Conservation (phyloP, 2,329 filamentous ascomycete genomes). For the Ceratocystis papillata region DNA sequence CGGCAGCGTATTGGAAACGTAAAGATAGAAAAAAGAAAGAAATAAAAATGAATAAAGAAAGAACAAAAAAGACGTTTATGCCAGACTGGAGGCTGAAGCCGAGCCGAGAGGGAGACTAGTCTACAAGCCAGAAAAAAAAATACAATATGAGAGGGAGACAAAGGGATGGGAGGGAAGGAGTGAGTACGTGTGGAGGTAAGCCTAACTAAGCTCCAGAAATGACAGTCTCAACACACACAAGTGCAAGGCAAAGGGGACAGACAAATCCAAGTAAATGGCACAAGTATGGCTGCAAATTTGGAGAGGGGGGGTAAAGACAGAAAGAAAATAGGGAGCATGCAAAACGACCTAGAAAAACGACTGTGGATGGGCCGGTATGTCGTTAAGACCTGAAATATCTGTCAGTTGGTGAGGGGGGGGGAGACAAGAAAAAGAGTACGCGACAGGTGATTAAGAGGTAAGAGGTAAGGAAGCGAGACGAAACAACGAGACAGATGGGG, state of each 20-base stretch:
- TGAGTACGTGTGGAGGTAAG: not conserved
- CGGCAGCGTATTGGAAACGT: too few species aligned
- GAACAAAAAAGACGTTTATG: not conserved
- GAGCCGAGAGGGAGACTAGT: not conserved
- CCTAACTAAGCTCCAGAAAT: not conserved
- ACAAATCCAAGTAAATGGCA: not conserved
- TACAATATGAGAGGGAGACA: not conserved
- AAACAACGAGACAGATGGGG: constrained; percentile 1
- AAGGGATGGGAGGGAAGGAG: not conserved
- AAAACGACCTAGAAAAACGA: not conserved
- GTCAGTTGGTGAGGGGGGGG: not conserved
- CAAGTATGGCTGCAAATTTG: not conserved
- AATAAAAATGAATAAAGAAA: not conserved
- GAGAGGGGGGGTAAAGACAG: not conserved
- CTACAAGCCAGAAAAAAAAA: not conserved
- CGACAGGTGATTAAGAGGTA: constrained; percentile 1
- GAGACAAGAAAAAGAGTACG: constrained; percentile 9
- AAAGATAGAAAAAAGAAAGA: not conserved
- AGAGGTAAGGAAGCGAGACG: not conserved
- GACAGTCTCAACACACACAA: not conserved
- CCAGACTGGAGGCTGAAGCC: not conserved
- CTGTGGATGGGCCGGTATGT: not conserved
- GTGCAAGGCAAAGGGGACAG: not conserved
- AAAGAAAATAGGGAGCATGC: not conserved
- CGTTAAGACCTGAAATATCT: not conserved